Evolutionary conservation across 495 filamentous ascomycete genomes (phyloP).

Genomic region (Talaromyces liani): DNA sequence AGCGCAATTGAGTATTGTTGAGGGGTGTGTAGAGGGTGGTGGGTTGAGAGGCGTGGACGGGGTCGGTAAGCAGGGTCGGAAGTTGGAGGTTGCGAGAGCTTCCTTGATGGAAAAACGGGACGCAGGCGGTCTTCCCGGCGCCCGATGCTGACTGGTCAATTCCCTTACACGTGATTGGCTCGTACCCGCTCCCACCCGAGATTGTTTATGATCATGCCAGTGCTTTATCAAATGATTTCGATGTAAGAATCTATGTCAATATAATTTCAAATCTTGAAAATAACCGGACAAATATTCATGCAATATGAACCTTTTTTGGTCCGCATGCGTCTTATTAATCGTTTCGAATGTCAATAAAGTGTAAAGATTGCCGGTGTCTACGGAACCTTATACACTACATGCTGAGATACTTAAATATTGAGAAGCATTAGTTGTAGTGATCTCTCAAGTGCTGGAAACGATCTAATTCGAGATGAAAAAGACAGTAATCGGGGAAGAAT

Average conservation of each 20-base stretch:
- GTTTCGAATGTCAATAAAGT: not conserved
- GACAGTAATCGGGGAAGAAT: not conserved
- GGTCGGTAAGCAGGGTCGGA: not conserved
- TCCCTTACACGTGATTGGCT: constrained; percentile 41
- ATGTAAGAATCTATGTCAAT: not conserved
- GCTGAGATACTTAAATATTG: not conserved
- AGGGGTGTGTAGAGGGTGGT: not conserved
- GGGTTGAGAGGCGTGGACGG: not conserved
- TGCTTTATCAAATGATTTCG: not conserved
- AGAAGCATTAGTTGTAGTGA: not conserved
- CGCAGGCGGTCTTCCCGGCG: constrained; percentile 5
- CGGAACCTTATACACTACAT: not conserved
- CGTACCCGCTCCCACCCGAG: constrained; percentile 9
- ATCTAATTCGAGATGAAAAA: not conserved
- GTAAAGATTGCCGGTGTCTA: not conserved
- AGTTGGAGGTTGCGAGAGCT: constrained; percentile 3
- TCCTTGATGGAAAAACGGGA: constrained; percentile 8
- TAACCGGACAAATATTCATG: not conserved
- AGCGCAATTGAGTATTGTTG: constrained; percentile 7
- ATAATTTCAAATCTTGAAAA: not conserved
- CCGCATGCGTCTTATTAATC: not conserved
- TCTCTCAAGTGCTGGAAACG: not conserved
- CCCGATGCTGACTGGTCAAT: constrained; percentile 34
- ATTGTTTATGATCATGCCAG: not conserved
- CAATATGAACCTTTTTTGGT: not conserved